Base-by-base conservation (phyloP, 2,329 filamentous ascomycete species). In the Colletotrichum orbiculare region DNA sequence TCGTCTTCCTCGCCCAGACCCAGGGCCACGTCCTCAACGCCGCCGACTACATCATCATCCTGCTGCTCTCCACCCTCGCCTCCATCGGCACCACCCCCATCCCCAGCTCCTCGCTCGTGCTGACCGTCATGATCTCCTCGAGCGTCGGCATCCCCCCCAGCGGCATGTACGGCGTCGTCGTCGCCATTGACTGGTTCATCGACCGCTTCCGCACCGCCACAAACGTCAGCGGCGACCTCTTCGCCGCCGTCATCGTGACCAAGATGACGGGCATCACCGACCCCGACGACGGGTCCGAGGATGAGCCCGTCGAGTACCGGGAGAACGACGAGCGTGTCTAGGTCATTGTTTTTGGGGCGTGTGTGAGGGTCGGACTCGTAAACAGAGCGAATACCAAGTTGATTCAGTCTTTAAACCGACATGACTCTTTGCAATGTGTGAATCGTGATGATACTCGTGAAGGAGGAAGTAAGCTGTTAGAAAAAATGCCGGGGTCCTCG, bases 181-280 rank as follows among this genome's bases (percentile, higher is more conserved):
- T 85, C 2, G 83, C 82, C 33, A 85, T 85, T 48, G 83, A 85
- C 67, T 86, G 83, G 83, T 81, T 86, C 71, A 75, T 85, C n/a
- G 84, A 86, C 72, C 81, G 83, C 35, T 86, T 86, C 78, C 77
- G 84, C 12, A 86, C 83, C 0, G 78, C 80, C 4, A 70, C 81
- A 58, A 86, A 86, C 65, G 83, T 86, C 47, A 80, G 77, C 41
- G 81, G 81, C n/a, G 83, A 86, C 70, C 66, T 83, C 1, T 85
- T 79, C 60, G 81, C 79, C 1, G 79, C 77, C 2, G 70, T 68
- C 2, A 71, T 83, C 35, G 69, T 83, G 4, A 68, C 72, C 2
- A 79, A 79, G 61, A 68, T 82, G 25, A 81, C 80, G 0, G 77
- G 76, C 5, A 76, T 80, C 52, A 70, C 43, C 8, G 72, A 74